Evolutionary conservation across 108 stramenopile genomes (phyloP).

Genomic region (Cyclotella kingstonii): DNA sequence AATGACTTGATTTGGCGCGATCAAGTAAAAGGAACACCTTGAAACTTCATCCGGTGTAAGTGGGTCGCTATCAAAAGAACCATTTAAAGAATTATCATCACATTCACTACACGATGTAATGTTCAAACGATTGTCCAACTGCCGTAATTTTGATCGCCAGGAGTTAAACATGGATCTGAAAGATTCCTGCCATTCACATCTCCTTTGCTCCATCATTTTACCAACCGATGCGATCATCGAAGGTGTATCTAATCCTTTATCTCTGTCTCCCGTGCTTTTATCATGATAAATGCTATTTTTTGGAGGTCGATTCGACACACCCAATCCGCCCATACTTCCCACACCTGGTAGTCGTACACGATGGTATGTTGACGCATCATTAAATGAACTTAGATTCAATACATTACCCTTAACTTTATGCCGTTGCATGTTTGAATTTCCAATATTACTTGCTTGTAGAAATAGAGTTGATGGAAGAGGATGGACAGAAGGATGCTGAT

Average conservation of each 20-base stretch:
- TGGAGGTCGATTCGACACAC: conserved; percentile 7
- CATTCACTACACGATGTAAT: too few relatives aligned
- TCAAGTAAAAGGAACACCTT: conserved; percentile 44
- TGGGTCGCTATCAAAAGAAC: background rate
- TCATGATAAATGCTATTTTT: background rate
- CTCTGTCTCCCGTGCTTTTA: background rate
- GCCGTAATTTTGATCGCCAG: conserved; percentile 34
- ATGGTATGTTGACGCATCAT: conserved; percentile 17
- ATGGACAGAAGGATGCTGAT: conserved; percentile 47
- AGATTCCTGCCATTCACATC: conserved; percentile 50
- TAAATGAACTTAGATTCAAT: conserved; percentile 14
- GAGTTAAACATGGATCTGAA: conserved; percentile 40
- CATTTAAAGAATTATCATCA: too few relatives aligned
- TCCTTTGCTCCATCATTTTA: conserved; percentile 23
- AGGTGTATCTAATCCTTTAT: background rate
- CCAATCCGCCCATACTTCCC: conserved; percentile 37
- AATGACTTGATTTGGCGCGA: conserved; percentile 30
- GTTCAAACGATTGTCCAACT: conserved; percentile 15
- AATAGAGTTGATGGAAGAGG: conserved; percentile 31
- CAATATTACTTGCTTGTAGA: background rate
- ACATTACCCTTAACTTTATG: background rate
- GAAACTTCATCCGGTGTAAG: conserved; percentile 23
- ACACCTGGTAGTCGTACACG: conserved; percentile 29
- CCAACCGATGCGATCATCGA: conserved; percentile 13
- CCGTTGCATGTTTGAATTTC: background rate